A percentile compares a stretch with the other conserved stretches of the same genome.
Conservation (phyloP, 2,329 filamentous ascomycete species). For the Trichoderma endophyticum region DNA sequence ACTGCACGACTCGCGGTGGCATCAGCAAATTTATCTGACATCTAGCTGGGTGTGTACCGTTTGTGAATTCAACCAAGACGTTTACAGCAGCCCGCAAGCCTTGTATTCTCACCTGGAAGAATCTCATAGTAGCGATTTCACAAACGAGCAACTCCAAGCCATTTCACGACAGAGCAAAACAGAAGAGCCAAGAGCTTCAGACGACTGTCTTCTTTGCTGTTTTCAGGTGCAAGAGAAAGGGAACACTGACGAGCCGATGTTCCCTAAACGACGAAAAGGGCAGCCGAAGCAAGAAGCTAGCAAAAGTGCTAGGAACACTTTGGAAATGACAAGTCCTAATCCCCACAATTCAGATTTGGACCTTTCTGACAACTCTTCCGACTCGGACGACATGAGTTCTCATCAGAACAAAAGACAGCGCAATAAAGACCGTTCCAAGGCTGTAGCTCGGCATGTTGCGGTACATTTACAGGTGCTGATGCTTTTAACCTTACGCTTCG, state of each 20-base stretch:
- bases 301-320: background rate
- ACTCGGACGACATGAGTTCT: background rate
- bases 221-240: background rate
- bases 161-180: slow-evolving; percentile 17
- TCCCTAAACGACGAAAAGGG: background rate
- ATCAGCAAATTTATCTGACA: background rate
- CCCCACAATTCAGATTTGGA: background rate
- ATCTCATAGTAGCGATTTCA: background rate
- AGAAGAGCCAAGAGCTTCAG: slow-evolving; percentile 10
- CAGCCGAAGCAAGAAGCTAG: background rate
- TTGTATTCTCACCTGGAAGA: background rate
- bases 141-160: background rate
- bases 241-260: background rate
- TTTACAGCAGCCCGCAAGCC: background rate
- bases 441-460: slow-evolving; percentile 11
- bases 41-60: slow-evolving; percentile 9
- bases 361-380: background rate
- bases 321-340: background rate
- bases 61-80: background rate
- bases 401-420: background rate
- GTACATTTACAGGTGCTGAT: slow-evolving; percentile 17
- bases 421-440: background rate
- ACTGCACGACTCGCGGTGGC: slow-evolving; percentile 6
- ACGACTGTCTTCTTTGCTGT: slow-evolving; percentile 15
- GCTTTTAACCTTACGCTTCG: slow-evolving; percentile 16